A percentile compares a stretch with the other conserved stretches of the same genome.
Evolutionary conservation across 1,139 yeast genomes (phyloP).

Genomic region (Trichomonascaceae sp.): DNA sequence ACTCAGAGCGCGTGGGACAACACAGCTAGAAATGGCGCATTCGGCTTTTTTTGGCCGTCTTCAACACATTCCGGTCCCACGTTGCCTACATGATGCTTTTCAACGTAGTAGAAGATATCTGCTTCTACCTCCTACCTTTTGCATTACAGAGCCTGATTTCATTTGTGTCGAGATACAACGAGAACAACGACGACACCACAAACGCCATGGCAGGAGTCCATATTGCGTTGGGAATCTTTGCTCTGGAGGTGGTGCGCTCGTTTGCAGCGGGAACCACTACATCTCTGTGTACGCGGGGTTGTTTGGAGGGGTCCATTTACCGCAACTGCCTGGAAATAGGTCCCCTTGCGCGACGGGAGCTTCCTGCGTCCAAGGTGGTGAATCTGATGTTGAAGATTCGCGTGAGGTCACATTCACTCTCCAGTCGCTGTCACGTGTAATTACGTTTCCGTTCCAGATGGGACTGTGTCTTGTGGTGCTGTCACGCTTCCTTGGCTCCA

Average conservation of each 20-base stretch:
- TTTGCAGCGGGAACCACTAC: background rate
- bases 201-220: too few species aligned
- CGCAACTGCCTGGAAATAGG: constrained; percentile 67
- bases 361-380: constrained; percentile 87
- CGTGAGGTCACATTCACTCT: constrained; percentile 46
- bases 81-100: too few species aligned
- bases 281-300: background rate
- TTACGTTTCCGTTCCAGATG: constrained; percentile 40
- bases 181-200: too few species aligned
- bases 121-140: too few species aligned
- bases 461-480: constrained; percentile 41
- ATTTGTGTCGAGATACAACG: too few species aligned
- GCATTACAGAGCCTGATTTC: too few species aligned
- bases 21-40: too few species aligned
- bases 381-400: constrained; percentile 55
- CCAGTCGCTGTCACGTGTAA: constrained; percentile 33
- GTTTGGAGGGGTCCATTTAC: constrained; percentile 52
- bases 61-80: too few species aligned
- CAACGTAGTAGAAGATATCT: too few species aligned
- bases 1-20: too few species aligned
- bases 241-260: background rate
- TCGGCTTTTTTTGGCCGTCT: too few species aligned
- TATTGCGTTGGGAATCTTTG: background rate
- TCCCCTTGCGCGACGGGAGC: constrained; percentile 60
- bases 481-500: constrained; percentile 44